A percentile compares a stretch with the other conserved stretches of the same genome.
Evolutionary conservation across 2,329 filamentous ascomycete genomes (phyloP).

Genomic region (Periconia macrospinosa): DNA sequence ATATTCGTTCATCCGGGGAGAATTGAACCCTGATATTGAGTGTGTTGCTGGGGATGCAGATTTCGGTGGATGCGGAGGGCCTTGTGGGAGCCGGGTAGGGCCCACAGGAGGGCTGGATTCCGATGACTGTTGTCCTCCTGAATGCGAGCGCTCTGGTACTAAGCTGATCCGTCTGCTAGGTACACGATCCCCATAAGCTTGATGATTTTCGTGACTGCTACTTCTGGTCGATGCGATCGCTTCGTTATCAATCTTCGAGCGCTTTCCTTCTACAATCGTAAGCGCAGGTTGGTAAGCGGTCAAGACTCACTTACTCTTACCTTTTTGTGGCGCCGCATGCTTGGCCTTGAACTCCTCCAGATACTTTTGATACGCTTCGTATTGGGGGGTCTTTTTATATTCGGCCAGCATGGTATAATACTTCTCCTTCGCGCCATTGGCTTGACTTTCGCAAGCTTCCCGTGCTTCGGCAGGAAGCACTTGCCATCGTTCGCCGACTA

Average conservation of each 20-base stretch:
- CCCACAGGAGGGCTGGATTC: slow-evolving; percentile 33
- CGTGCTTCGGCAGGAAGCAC: slow-evolving; percentile 67
- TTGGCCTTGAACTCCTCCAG: slow-evolving; percentile 77
- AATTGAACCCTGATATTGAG: slow-evolving; percentile 35
- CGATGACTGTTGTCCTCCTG: slow-evolving; percentile 18
- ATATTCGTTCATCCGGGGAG: slow-evolving; percentile 37
- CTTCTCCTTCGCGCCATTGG: slow-evolving; percentile 72
- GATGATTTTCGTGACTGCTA: slow-evolving; percentile 27
- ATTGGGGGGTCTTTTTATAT: slow-evolving; percentile 77
- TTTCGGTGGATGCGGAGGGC: slow-evolving; percentile 29
- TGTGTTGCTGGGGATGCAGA: slow-evolving; percentile 37
- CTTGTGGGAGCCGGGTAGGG: slow-evolving; percentile 27
- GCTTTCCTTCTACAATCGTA: slow-evolving; percentile 44
- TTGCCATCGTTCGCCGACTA: slow-evolving; percentile 83
- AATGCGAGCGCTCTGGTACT: slow-evolving; percentile 21
- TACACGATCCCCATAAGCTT: slow-evolving; percentile 23
- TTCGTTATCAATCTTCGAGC: slow-evolving; percentile 47
- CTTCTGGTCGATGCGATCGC: slow-evolving; percentile 33
- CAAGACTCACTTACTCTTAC: slow-evolving; percentile 22
- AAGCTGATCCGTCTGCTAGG: slow-evolving; percentile 30
- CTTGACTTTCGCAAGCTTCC: slow-evolving; percentile 72
- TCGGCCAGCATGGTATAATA: slow-evolving; percentile 72
- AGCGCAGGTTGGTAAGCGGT: slow-evolving; percentile 2
- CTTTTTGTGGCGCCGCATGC: slow-evolving; percentile 51
- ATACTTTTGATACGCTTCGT: slow-evolving; percentile 70